Conservation (phyloP, 768 basidiomycete species). For the Russula sp. region DNA sequence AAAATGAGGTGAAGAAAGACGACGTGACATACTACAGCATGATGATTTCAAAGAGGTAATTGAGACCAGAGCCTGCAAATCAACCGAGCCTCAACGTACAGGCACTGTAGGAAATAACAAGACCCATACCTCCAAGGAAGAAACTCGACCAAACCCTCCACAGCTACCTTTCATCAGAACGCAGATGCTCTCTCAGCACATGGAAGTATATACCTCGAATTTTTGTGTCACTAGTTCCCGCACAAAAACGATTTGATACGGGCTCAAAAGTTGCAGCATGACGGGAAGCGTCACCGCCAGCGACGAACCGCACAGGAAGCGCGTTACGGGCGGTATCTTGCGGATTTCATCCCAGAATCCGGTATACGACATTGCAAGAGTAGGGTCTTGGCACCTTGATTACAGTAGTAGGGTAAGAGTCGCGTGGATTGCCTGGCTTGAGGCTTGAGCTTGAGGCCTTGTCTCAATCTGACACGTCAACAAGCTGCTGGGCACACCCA, state of each 20-base stretch:
- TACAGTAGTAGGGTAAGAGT: background rate
- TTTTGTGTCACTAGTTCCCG: slow-evolving; percentile 36
- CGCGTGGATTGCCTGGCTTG: background rate
- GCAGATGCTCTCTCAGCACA: background rate
- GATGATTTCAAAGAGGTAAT: slow-evolving; percentile 56
- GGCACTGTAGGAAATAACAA: background rate
- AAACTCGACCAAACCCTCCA: slow-evolving; percentile 72
- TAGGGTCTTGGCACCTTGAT: background rate
- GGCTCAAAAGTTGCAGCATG: slow-evolving; percentile 45
- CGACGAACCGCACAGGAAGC: slow-evolving; percentile 56
- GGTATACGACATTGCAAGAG: slow-evolving; percentile 19
- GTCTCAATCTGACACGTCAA: background rate
- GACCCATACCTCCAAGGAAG: slow-evolving; percentile 52
- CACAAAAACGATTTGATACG: slow-evolving; percentile 50
- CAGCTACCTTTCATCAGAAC: slow-evolving; percentile 36
- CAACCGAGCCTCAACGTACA: background rate
- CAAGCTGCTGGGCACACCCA: background rate
- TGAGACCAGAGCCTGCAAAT: slow-evolving; percentile 43
- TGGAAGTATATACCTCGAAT: slow-evolving; percentile 44
- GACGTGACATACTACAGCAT: slow-evolving; percentile 58
- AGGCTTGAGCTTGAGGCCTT: background rate
- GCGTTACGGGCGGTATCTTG: slow-evolving; percentile 81
- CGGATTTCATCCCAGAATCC: slow-evolving; percentile 45
- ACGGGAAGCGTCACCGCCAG: slow-evolving; percentile 53
- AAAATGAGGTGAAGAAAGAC: background rate